Base-by-base conservation (phyloP, 495 filamentous ascomycete species). In the Xylaria palmicola region DNA sequence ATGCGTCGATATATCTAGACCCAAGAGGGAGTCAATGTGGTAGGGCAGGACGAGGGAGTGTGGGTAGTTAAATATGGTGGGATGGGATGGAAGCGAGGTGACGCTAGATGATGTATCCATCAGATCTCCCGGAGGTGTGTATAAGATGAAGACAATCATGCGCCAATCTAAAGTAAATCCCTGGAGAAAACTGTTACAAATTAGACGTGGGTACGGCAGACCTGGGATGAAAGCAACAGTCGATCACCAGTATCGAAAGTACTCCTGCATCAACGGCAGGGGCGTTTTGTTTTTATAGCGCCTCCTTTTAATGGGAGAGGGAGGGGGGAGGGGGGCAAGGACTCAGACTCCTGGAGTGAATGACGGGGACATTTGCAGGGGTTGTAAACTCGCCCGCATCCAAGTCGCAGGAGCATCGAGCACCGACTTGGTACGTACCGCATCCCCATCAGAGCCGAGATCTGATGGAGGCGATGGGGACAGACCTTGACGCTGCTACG, bases 171-270 rank as follows among this genome's bases (percentile, higher is more conserved):
- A 71, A 65, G 72, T 58, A 67, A 73, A 79, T 78, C 77, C 77
- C 75, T 78, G 77, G 74, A 68, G 65, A 64, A 74, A 65, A 70
- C 65, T 77, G 77, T 79, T 74, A 78, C 75, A 79, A 75, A 77
- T 75, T 74, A 67, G 68, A 72, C 66, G 78, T 81, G 78, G 78
- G 78, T 77, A 74, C 78, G 76, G 72, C 75, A 79, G 75, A 70
- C 70, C 76, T 77, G 76, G 74, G 74, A 77, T 70, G 72, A 75
- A 64, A 68, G 66, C 62, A 66, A 67, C 68, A 72, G 69, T 67
- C 71, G 70, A 75, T 67, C 71, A 69, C 66, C 70, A 68, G 78
- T 69, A 79, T 81, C 77, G 76, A 71, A 77, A 68, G 77, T 73
- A 74, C 69, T 70, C 68, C 74, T 69, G 71, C 66, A 71, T 74